Conservation (phyloP, 371 early-diverging fungal species). For the Apophysomyces variabilis region DNA sequence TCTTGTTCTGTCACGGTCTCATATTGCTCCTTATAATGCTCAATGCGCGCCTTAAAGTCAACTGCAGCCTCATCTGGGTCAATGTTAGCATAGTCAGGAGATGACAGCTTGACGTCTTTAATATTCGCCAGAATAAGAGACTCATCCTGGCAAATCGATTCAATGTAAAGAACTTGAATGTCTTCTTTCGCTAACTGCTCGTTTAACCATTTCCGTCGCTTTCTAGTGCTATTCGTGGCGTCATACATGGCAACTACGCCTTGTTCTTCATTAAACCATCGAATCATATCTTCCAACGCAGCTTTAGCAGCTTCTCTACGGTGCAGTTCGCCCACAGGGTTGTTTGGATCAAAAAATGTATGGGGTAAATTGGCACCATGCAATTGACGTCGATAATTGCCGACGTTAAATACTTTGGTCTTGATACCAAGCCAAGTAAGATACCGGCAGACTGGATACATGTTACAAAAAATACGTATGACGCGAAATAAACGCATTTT, state of each 20-base stretch:
- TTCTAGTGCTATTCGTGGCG: slow-evolving; percentile 93
- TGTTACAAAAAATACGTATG: slow-evolving; percentile 10
- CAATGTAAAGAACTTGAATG: slow-evolving; percentile 93
- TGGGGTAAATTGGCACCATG: slow-evolving; percentile 83
- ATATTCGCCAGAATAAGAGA: slow-evolving; percentile 86
- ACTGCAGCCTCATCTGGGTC: slow-evolving; percentile 79
- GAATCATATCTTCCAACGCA: slow-evolving; percentile 89
- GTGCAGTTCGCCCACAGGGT: slow-evolving; percentile 70
- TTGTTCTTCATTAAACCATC: slow-evolving; percentile 82
- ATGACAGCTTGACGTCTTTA: slow-evolving; percentile 88
- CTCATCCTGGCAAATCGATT: slow-evolving; percentile 91
- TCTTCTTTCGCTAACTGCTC: slow-evolving; percentile 66
- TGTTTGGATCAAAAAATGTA: slow-evolving; percentile 90
- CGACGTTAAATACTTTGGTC: slow-evolving; percentile 92
- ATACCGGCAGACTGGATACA: slow-evolving; percentile 59
- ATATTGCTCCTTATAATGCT: slow-evolving; percentile 88
- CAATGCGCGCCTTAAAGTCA: slow-evolving; percentile 89
- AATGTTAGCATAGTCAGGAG: slow-evolving; percentile 89
- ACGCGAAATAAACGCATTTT: slow-evolving; percentile 17
- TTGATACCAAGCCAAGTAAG: slow-evolving; percentile 94
- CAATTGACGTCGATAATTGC: slow-evolving; percentile 87
- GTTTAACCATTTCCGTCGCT: slow-evolving; percentile 74
- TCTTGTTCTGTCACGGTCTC: slow-evolving; percentile 80
- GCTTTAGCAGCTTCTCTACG: slow-evolving; percentile 83
- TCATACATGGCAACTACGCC: slow-evolving; percentile 94